Percentiles rank a stretch among this genome's conserved stretches.
Conservation (phyloP, 768 basidiomycete species). For the Lyophyllum semitale region DNA sequence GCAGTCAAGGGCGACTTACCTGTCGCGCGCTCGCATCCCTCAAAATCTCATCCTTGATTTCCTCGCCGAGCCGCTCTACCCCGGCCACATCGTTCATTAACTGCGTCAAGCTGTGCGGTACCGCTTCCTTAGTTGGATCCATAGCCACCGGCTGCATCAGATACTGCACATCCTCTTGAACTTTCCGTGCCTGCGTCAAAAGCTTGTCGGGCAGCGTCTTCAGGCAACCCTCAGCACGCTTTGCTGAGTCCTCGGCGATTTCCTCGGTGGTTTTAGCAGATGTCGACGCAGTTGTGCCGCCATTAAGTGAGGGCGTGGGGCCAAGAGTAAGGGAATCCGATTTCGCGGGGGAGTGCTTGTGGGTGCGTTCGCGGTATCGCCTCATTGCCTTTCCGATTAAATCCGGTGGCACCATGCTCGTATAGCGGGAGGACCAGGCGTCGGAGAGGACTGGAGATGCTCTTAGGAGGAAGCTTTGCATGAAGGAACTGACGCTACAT, state of each 20-base stretch:
- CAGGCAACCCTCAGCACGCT: conserved; percentile 24
- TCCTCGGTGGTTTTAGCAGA: conserved; percentile 7
- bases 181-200: conserved; percentile 27
- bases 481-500: conserved; percentile 16
- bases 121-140: conserved; percentile 9
- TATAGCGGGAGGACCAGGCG: conserved; percentile 66
- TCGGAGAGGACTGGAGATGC: conserved; percentile 57
- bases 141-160: conserved; percentile 25
- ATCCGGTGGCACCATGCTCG: conserved; percentile 49
- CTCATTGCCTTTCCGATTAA: conserved; percentile 48
- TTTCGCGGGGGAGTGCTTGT: not conserved
- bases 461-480: not conserved
- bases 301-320: not conserved
- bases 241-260: conserved; percentile 17
- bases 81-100: conserved; percentile 36
- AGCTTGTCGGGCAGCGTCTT: conserved; percentile 35
- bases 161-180: conserved; percentile 34
- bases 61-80: conserved; percentile 30
- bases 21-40: conserved; percentile 33
- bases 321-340: not conserved
- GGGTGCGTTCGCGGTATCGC: conserved; percentile 32
- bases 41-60: conserved; percentile 32
- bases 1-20: conserved; percentile 20
- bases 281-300: not conserved
- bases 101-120: conserved; percentile 31